Evolutionary conservation across 345 rosid genomes (phyloP), one percentile per base, ranked within the genome.

Genomic region (Corymbia maculata): DNA sequence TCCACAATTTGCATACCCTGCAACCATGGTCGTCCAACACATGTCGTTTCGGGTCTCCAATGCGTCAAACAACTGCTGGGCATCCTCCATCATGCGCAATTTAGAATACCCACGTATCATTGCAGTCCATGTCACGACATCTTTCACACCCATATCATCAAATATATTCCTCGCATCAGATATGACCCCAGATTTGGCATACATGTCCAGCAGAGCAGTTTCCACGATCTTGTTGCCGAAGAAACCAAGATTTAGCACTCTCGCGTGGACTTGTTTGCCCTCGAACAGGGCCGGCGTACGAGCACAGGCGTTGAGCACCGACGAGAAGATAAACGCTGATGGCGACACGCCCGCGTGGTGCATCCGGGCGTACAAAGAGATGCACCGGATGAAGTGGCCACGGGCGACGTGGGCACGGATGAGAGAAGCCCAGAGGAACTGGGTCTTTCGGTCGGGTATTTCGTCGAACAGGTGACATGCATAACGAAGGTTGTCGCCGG

Each of bases 231-330:
- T 89, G 87, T 92, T 92, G 6, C 85, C 68, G 87, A 87, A 89
- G 85, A 89, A 93, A 57, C 95, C 96, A 6, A 94, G 94, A 85
- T 93, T 92, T 7, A 93, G 88, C 1, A 94, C 92, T 17, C 91
- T 89, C 8, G 96, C 88, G 26, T 96, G 99, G 51, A 95, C 90
- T 26, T 93, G 89, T 80, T 91, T 92, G 26, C 96, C 96, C 55
- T 92, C 91, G 1, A 87, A 28, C 1, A 91, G 86, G 21, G 89
- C 89, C 12, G 91, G 94, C 15, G 93, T 19, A 32, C 93, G 92
- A 14, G 95, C 94, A 86, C 99, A 96, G 11, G 98, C 96, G 85
- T 93, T 95, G 90, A 95, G 95, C 79, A 95, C 92, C 42, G 95
- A 93, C 86, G 97, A 95, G 94, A 95, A 93, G 86, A 95, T 93